phyloP scores from a whole-genome alignment of 1,284 basidiomycete genomes.

The Ceratobasidium sp. region DNA sequence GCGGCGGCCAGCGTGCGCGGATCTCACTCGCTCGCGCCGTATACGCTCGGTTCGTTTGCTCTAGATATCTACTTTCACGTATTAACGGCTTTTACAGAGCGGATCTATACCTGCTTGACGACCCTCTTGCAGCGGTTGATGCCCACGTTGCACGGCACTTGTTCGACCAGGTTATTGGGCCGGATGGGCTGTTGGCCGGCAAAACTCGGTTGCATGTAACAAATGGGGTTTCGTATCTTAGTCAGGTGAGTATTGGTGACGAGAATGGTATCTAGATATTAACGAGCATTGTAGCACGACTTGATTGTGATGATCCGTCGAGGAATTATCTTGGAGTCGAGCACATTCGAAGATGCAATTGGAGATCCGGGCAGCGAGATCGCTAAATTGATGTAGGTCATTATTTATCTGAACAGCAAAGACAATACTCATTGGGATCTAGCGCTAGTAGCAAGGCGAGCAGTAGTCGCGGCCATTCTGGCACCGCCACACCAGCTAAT shows the following conservation, averaged over 20 bases:
- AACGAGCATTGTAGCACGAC: conserved; percentile 70
- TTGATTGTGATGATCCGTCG: conserved; percentile 83
- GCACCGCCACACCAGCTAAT: conserved; percentile 54
- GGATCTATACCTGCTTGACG: conserved; percentile 68
- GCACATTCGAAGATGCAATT: conserved; percentile 75
- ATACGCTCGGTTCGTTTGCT: conserved; percentile 55
- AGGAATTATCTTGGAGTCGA: conserved; percentile 86
- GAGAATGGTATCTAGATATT: neutral
- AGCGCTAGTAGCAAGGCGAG: conserved; percentile 40
- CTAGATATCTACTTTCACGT: neutral
- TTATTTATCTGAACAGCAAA: conserved; percentile 27
- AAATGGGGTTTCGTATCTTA: conserved; percentile 88
- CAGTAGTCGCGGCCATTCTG: conserved; percentile 41
- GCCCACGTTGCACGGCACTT: conserved; percentile 79
- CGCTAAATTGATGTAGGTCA: conserved; percentile 79
- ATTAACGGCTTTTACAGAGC: conserved; percentile 58
- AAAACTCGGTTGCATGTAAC: conserved; percentile 93
- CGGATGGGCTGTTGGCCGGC: conserved; percentile 83
- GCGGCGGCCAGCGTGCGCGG: too few relatives aligned
- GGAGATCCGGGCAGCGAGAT: conserved; percentile 76
- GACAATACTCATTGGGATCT: conserved; percentile 9
- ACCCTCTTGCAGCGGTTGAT: conserved; percentile 72
- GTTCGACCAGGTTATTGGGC: conserved; percentile 89
- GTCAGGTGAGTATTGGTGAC: conserved; percentile 1
- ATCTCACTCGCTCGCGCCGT: conserved; percentile 61